Percentiles rank a stretch among this genome's conserved stretches.
Evolutionary conservation across 305 asterid genomes (phyloP).

Genomic region (Lippia alba): DNA sequence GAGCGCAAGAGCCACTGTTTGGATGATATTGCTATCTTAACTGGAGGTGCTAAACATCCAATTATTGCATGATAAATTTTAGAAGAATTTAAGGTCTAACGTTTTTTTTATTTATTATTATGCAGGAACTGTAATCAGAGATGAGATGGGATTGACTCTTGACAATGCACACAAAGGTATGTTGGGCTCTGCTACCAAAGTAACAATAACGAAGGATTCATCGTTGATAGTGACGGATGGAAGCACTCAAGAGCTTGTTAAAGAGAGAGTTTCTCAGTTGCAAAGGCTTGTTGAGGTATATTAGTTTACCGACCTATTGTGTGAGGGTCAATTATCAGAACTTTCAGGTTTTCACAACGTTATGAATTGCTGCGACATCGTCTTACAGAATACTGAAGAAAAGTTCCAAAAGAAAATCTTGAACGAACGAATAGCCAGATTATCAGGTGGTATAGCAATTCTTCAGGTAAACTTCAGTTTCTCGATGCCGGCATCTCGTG

Average conservation of each 20-base stretch:
- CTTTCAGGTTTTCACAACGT: not conserved
- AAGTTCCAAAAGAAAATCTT: constrained; percentile 72
- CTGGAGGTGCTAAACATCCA: constrained; percentile 64
- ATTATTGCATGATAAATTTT: not conserved
- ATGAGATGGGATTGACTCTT: constrained; percentile 71
- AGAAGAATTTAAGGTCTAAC: not conserved
- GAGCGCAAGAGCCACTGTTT: constrained; percentile 76
- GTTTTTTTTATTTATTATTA: constrained; percentile 22
- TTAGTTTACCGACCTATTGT: not conserved
- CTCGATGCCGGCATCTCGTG: not conserved
- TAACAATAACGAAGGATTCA: constrained; percentile 71
- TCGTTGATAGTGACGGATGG: constrained; percentile 77
- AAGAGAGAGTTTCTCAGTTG: constrained; percentile 59
- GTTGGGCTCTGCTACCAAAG: constrained; percentile 78
- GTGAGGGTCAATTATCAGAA: too few relatives aligned
- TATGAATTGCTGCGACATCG: constrained; percentile 23
- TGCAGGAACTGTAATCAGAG: constrained; percentile 82
- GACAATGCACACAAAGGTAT: constrained; percentile 61
- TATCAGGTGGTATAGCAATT: constrained; percentile 78
- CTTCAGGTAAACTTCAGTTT: constrained; percentile 58
- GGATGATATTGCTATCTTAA: constrained; percentile 76
- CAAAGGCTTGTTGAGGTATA: constrained; percentile 73
- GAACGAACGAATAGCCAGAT: constrained; percentile 84
- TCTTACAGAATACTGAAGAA: constrained; percentile 73
- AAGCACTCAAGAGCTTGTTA: constrained; percentile 62